Evolutionary conservation across 2,329 filamentous ascomycete species (phyloP), one percentile per base, ranked within the genome.

Genomic region (Botrytis cinerea): DNA sequence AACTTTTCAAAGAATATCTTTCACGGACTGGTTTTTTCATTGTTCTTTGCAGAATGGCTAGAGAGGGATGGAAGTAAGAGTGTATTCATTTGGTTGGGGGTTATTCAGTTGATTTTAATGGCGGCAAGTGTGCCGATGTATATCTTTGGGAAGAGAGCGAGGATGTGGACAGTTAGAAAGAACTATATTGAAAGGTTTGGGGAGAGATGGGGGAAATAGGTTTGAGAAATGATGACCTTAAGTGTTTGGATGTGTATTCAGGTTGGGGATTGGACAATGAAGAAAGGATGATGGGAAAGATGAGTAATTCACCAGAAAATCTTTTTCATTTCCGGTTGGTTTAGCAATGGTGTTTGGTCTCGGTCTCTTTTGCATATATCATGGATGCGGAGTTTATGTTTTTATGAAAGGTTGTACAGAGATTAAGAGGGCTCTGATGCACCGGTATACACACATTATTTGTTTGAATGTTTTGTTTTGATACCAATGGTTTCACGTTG

Each of bases 1-100:
- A 98, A 98, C 80, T 96, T 98, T 80, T 91, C 90, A 83, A 98
- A 98, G 86, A 98, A 98, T 80, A 88, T 98, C 72, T 88, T 98
- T 40, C 95, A 98, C 79, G 95, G 95, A 0, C 85, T 98, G 71
- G 87, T 97, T 0, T 98, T 97, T 80, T 89, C 93, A 74, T 85
- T 98, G 68, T 98, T 98, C 81, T 93, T 97, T 78, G 93, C 93
- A 6, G 85, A 88, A 72, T 98, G 95, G 95, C 85, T 98, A 35
- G 87, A 92, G 46, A 81, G 83, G 1, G 91, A 94, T 73, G 95
- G 95, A 0, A 87, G 92, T 18, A 93, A 92, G 83, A 87, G 84
- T 18, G 94, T 97, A 0, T 98, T 93, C 80, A 83, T 97, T 62
- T 93, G 91, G 79, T 87, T 98, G 70, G 95, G 95, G 4, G 87